These are phyloP conservation scores for Lizonia empirigonia DNA, from an alignment of 2,329 filamentous ascomycete species.

Conservation along the genomic window DNA sequence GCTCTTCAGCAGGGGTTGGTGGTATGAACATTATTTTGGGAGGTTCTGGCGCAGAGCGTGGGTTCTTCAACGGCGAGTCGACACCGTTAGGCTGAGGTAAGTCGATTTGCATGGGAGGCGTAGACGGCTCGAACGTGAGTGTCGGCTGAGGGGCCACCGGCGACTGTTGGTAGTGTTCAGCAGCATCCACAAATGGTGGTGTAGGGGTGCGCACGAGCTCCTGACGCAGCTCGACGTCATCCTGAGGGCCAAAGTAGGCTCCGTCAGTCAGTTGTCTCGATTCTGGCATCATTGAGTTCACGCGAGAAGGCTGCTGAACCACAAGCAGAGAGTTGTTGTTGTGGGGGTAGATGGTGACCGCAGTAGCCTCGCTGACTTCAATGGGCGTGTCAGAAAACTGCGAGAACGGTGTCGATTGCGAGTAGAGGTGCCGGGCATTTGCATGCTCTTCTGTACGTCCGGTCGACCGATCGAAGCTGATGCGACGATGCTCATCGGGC, in stretches of 20 bases:
- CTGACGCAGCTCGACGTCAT: conserved; percentile 24
- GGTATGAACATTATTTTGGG: conserved; percentile 62
- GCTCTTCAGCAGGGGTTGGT: conserved; percentile 57
- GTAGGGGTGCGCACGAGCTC: conserved; percentile 30
- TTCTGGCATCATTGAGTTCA: conserved; percentile 32
- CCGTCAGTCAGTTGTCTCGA: conserved; percentile 23
- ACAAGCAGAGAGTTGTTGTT: conserved; percentile 68
- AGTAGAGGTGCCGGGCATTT: conserved; percentile 53
- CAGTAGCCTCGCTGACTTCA: conserved; percentile 66
- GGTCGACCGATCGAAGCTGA: conserved; percentile 47
- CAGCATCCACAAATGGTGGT: conserved; percentile 34
- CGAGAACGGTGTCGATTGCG: conserved; percentile 58
- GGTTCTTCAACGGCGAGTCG: conserved; percentile 65
- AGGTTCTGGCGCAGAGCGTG: conserved; percentile 62
- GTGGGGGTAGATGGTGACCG: conserved; percentile 65
- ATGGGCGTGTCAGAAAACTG: conserved; percentile 57
- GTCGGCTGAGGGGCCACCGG: conserved; percentile 29
- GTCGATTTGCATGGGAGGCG: conserved; percentile 42
- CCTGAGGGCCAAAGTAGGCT: conserved; percentile 23
- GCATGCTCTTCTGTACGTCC: conserved; percentile 48
- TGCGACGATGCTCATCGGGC: conserved; percentile 40
- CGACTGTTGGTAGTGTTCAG: conserved; percentile 18
- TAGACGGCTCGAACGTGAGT: conserved; percentile 44
- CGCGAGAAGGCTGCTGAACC: conserved; percentile 59
- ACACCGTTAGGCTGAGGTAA: conserved; percentile 41